Base-by-base conservation (phyloP, 139 green algal species). In the Tetradesmus obliquus region DNA sequence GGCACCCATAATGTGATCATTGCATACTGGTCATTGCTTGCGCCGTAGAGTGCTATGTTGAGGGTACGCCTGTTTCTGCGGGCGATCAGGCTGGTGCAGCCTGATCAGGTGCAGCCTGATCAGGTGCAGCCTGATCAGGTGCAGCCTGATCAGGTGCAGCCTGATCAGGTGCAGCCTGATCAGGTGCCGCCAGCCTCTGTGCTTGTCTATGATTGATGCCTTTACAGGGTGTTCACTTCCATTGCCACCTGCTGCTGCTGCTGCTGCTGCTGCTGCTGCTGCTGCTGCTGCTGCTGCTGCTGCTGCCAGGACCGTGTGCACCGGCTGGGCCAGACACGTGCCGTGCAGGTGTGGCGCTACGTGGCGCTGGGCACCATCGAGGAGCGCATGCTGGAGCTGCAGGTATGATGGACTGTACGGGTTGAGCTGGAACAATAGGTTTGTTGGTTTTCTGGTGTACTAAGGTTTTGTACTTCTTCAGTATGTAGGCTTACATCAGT, bases 321-420 rank as follows among this genome's bases (percentile, higher is more conserved):
- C 86, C 95, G 96, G 2, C 88, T 97, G 87, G 96, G 96, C 5
- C 96, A 97, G 92, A 94, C 82, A 6, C 91, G 92, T 0, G 66
- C 90, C 0, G 96, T 98, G 58, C 15, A 81, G 32, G 85, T 96
- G 62, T 95, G 84, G 87, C 91, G 95, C 24, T 97, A 97, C 91
- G 83, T 94, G 17, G 90, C 91, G 4, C 71, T 88, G 8, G 95
- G 93, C 90, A 96, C 90, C 54, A 97, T 98, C 55, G 96, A 98
- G 96, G 96, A 98, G 93, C 93, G 96, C 58, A 98, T 98, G 93
- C 88, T 98, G 87, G 71, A 91, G 83, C 92, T 98, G 94, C 96
- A 98, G 94, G 93, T 94, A n/a, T n/a, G n/a, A n/a, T n/a, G n/a
- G n/a, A n/a, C n/a, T n/a, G n/a, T n/a, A n/a, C n/a, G n/a, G n/a